Evolutionary conservation across 129 eudicot genomes (phyloP).

Genomic region (Mikania micrantha): DNA sequence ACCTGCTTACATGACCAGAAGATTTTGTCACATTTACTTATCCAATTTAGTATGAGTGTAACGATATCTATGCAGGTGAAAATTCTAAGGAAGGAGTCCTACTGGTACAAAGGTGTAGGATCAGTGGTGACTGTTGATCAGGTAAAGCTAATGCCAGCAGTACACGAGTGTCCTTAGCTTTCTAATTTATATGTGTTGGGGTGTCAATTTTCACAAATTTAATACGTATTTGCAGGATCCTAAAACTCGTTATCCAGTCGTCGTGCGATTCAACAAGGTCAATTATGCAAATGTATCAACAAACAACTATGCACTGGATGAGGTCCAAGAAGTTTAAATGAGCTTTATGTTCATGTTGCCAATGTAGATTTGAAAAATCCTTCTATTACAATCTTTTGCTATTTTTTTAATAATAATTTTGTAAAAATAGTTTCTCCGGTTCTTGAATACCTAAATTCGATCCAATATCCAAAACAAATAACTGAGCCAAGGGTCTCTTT

Average conservation of each 20-base stretch:
- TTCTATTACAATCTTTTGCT: slow-evolving; percentile 20
- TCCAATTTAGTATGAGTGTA: not conserved
- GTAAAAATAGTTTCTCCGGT: slow-evolving; percentile 29
- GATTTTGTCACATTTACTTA: not conserved
- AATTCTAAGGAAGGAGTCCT: slow-evolving; percentile 88
- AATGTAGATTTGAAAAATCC: slow-evolving; percentile 21
- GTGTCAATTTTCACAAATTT: not conserved
- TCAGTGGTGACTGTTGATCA: slow-evolving; percentile 92
- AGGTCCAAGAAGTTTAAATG: slow-evolving; percentile 56
- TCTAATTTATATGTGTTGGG: not conserved
- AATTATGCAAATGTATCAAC: slow-evolving; percentile 96
- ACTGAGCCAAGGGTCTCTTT: too few species aligned
- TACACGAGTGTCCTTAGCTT: not conserved
- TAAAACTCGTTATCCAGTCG: slow-evolving; percentile 87
- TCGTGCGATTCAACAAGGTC: slow-evolving; percentile 94
- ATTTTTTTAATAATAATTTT: slow-evolving; percentile 14
- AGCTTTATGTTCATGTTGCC: slow-evolving; percentile 20
- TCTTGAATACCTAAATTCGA: slow-evolving; percentile 18
- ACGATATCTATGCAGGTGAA: slow-evolving; percentile 50
- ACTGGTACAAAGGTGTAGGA: slow-evolving; percentile 76
- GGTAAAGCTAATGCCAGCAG: slow-evolving; percentile 25
- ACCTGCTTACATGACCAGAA: not conserved
- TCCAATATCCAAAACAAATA: too few species aligned
- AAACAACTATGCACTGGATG: slow-evolving; percentile 99
- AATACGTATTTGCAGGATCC: slow-evolving; percentile 65